Percentiles rank a stretch among this genome's conserved stretches.
phyloP scores from a whole-genome alignment of 2,329 filamentous ascomycete genomes.

The Chrysoporthe cubensis region DNA sequence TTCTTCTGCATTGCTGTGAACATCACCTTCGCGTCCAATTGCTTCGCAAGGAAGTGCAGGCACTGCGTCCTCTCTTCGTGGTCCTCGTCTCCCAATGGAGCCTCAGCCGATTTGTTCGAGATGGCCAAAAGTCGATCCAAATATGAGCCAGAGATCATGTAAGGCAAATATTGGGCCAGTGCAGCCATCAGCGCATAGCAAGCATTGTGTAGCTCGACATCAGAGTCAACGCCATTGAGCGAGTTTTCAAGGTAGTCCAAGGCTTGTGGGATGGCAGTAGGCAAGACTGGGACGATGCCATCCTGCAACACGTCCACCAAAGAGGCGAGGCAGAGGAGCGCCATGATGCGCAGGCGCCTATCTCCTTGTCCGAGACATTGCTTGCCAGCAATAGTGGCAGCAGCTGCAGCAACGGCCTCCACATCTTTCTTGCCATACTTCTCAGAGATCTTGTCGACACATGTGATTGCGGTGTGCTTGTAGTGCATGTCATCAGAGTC shows the following conservation, averaged over 20 bases:
- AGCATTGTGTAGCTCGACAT: conserved; percentile 76
- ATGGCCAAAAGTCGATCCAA: conserved; percentile 72
- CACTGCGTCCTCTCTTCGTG: conserved; percentile 70
- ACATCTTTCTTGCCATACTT: conserved; percentile 94
- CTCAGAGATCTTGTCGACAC: conserved; percentile 90
- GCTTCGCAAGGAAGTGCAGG: conserved; percentile 74
- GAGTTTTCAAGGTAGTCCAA: conserved; percentile 72
- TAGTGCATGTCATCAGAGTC: conserved; percentile 73
- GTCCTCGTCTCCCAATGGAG: conserved; percentile 63
- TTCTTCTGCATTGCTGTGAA: conserved; percentile 74
- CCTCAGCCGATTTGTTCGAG: conserved; percentile 72
- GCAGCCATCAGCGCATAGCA: conserved; percentile 79
- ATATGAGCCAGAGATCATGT: conserved; percentile 80
- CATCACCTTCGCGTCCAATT: conserved; percentile 76
- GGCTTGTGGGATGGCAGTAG: conserved; percentile 72
- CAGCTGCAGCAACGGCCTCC: conserved; percentile 74
- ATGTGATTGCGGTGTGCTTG: conserved; percentile 84
- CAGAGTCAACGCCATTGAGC: conserved; percentile 54
- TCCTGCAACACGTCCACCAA: conserved; percentile 87
- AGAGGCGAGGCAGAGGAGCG: conserved; percentile 86
- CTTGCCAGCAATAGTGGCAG: conserved; percentile 74
- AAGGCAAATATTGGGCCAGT: conserved; percentile 81
- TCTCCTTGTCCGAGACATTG: conserved; percentile 78
- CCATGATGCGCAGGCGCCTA: conserved; percentile 75
- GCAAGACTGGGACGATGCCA: conserved; percentile 81